Conservation (phyloP, 2,329 filamentous ascomycete species). For the Eutypella sp. region DNA sequence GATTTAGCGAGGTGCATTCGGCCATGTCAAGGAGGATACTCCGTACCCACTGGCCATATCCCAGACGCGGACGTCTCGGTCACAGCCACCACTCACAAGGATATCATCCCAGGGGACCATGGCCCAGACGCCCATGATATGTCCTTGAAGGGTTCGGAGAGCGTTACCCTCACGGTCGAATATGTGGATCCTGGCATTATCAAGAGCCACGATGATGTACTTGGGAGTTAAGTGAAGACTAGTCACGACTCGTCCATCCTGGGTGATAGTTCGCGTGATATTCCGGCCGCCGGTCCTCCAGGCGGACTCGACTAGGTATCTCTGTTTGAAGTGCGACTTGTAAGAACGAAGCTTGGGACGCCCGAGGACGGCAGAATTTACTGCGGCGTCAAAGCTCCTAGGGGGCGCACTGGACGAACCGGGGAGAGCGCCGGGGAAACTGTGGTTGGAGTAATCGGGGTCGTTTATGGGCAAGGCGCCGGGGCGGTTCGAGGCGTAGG, state of each 20-base stretch:
- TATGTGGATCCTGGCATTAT: conserved; percentile 98
- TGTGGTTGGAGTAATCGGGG: conserved; percentile 30
- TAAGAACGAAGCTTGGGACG: conserved; percentile 74
- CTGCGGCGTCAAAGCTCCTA: conserved; percentile 52
- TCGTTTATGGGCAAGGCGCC: conserved; percentile 29
- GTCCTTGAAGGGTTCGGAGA: conserved; percentile 83
- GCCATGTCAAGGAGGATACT: conserved; percentile 1
- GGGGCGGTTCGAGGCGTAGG: conserved; percentile 26
- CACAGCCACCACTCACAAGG: conserved; percentile 91
- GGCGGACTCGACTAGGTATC: conserved; percentile 93
- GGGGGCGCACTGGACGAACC: conserved; percentile 31
- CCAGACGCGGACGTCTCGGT: conserved; percentile 95
- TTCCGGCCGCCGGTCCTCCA: conserved; percentile 90
- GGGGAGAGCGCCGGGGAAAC: conserved; percentile 42
- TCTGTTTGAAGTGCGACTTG: conserved; percentile 95
- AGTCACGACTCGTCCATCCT: conserved; percentile 94
- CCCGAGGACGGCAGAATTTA: conserved; percentile 31
- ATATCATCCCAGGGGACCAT: conserved; percentile 98
- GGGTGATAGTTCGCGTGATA: conserved; percentile 82
- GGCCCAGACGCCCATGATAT: conserved; percentile 99
- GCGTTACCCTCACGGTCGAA: conserved; percentile 89
- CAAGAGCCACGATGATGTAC: conserved; percentile 94
- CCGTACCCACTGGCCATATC: conserved; percentile 85
- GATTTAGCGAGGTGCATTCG: conserved; percentile 20
- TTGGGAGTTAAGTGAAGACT: conserved; percentile 90